phyloP scores from a whole-genome alignment of 1,139 yeast genomes.

The Suhomyces bokatorum region DNA sequence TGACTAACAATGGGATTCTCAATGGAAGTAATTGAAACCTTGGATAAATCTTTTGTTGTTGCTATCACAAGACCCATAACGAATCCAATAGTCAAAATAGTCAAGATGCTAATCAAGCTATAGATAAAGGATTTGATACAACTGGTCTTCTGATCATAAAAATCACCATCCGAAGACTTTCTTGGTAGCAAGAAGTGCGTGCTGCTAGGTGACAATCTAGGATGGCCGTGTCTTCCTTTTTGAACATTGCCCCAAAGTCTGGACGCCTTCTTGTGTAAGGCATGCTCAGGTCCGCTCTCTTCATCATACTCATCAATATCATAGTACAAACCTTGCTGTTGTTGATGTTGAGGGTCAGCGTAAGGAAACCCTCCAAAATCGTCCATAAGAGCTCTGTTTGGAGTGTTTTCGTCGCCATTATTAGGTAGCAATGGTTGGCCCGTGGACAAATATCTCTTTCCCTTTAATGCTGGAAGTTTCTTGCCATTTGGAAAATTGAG shows the following conservation, averaged over 20 bases:
- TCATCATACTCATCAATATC: constrained; percentile 48
- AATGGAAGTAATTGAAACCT: constrained; percentile 59
- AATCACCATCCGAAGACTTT: constrained; percentile 14
- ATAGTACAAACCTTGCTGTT: constrained; percentile 32
- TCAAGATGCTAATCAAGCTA: constrained; percentile 52
- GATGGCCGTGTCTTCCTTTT: constrained; percentile 17
- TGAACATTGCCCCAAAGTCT: constrained; percentile 10
- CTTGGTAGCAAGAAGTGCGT: constrained; percentile 35
- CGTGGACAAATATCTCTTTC: constrained; percentile 41
- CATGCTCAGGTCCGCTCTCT: constrained; percentile 19
- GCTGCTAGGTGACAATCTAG: constrained; percentile 20
- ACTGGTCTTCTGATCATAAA: constrained; percentile 28
- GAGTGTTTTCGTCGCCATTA: constrained; percentile 7
- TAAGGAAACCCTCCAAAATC: constrained; percentile 60
- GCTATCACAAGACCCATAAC: constrained; percentile 83
- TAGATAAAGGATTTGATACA: constrained; percentile 56
- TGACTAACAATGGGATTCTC: constrained; percentile 76
- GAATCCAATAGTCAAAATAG: constrained; percentile 69
- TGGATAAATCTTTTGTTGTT: constrained; percentile 78
- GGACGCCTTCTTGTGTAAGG: constrained; percentile 10
- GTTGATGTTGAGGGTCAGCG: constrained; percentile 33
- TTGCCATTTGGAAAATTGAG: constrained; percentile 33
- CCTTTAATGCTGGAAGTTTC: constrained; percentile 25
- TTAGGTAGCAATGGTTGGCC: constrained; percentile 25
- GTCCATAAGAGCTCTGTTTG: constrained; percentile 18